Evolutionary conservation across 768 basidiomycete species (phyloP).

Genomic region (Boletus speciosus): DNA sequence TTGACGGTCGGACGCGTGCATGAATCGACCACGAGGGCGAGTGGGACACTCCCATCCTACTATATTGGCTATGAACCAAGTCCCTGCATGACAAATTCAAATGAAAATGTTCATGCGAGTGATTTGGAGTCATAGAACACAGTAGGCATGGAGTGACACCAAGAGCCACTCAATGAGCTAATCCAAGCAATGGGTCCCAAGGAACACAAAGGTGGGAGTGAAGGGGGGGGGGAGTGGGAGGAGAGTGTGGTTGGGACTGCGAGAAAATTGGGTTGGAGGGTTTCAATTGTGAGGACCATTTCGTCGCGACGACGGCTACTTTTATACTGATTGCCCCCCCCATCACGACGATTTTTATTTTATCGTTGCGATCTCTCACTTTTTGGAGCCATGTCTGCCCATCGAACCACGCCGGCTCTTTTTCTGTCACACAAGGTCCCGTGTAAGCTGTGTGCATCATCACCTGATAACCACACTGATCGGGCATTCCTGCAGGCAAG

Average conservation of each 20-base stretch:
- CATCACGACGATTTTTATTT: no score
- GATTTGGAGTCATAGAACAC: conserved; percentile 41
- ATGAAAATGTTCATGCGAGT: conserved; percentile 27
- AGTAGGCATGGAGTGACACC: conserved; percentile 31
- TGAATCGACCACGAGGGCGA: conserved; percentile 11
- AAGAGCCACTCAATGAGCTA: conserved; percentile 18
- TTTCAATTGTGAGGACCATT: neutral
- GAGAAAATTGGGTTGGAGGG: conserved; percentile 16
- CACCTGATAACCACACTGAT: conserved; percentile 23
- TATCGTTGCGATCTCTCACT: neutral
- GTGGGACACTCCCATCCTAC: conserved; percentile 42
- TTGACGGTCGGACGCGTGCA: neutral
- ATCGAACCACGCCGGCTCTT: conserved; percentile 6
- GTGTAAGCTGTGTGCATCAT: conserved; percentile 8
- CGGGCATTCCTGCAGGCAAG: conserved; percentile 19
- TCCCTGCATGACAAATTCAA: conserved; percentile 33
- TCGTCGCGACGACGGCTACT: conserved; percentile 4
- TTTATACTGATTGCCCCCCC: conserved; percentile 15
- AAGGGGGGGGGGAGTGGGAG: neutral
- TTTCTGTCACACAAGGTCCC: conserved; percentile 20
- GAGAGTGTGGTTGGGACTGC: conserved; percentile 12
- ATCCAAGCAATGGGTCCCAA: conserved; percentile 11
- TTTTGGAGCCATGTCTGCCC: conserved; percentile 10
- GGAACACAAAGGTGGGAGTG: neutral
- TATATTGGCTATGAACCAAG: conserved; percentile 63